Percentiles rank a stretch among this genome's conserved stretches.
These are phyloP conservation scores for Xylaria curta DNA, from an alignment of 495 filamentous ascomycete genomes.

Conservation along the genomic window DNA sequence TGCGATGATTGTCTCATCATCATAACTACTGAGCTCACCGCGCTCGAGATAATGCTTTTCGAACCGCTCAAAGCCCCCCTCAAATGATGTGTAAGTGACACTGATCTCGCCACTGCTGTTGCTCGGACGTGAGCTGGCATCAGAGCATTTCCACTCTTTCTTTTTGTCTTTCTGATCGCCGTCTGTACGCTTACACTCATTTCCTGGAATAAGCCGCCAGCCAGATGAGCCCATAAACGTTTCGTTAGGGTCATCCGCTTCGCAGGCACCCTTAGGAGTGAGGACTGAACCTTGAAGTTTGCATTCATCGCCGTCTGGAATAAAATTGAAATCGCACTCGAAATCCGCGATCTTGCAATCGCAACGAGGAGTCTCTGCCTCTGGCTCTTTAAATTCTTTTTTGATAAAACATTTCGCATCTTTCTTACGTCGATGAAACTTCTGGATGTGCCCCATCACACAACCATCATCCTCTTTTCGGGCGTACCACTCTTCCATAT, in stretches of 20 bases:
- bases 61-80: slow-evolving; percentile 58
- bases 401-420: slow-evolving; percentile 88
- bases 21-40: slow-evolving; percentile 63
- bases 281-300: slow-evolving; percentile 55
- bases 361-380: slow-evolving; percentile 70
- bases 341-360: slow-evolving; percentile 83
- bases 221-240: slow-evolving; percentile 86
- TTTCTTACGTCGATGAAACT: slow-evolving; percentile 78
- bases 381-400: slow-evolving; percentile 78
- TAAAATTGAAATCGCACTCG: slow-evolving; percentile 93
- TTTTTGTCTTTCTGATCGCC: slow-evolving; percentile 65
- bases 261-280: slow-evolving; percentile 70
- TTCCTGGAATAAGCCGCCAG: slow-evolving; percentile 90
- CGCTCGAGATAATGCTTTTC: slow-evolving; percentile 85
- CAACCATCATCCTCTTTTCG: slow-evolving; percentile 82
- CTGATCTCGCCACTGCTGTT: slow-evolving; percentile 66
- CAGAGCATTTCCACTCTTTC: slow-evolving; percentile 62
- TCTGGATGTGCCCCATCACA: slow-evolving; percentile 94
- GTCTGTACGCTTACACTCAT: slow-evolving; percentile 71
- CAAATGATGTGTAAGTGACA: slow-evolving; percentile 62
- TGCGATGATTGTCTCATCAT: slow-evolving; percentile 87
- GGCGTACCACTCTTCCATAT: slow-evolving; percentile 89
- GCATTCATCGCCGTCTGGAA: slow-evolving; percentile 67
- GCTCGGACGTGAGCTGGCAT: slow-evolving; percentile 48
- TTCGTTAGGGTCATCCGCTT: slow-evolving; percentile 61